These are phyloP conservation scores for Penicillium maclennaniae DNA, from an alignment of 495 filamentous ascomycete genomes.

Conservation along the genomic window DNA sequence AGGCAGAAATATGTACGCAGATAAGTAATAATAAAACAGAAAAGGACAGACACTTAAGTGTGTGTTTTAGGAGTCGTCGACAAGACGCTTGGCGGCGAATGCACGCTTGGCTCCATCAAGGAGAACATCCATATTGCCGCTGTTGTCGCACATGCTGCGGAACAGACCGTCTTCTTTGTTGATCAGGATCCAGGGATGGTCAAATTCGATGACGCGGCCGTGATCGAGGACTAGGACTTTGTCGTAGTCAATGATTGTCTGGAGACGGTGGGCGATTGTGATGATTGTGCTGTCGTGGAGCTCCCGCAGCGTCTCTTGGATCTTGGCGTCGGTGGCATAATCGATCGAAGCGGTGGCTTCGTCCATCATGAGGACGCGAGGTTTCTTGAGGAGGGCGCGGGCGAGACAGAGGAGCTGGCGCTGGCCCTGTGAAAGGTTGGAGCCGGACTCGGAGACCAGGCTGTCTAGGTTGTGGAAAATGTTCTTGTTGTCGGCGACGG, in stretches of 20 bases:
- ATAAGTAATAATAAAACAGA: neutral
- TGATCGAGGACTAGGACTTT: conserved; percentile 97
- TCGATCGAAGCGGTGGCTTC: conserved; percentile 98
- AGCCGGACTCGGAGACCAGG: conserved; percentile 84
- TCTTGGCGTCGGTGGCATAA: conserved; percentile 92
- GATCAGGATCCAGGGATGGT: conserved; percentile 77
- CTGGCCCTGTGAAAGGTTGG: conserved; percentile 96
- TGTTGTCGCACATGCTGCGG: conserved; percentile 91
- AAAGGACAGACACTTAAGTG: neutral
- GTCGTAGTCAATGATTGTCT: conserved; percentile 96
- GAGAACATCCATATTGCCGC: conserved; percentile 75
- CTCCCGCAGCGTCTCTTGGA: conserved; percentile 91
- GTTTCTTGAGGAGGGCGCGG: conserved; percentile 85
- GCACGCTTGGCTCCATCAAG: conserved; percentile 73
- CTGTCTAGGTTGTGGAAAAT: conserved; percentile 85
- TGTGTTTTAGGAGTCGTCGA: conserved; percentile 44
- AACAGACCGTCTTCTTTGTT: conserved; percentile 67
- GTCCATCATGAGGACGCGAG: conserved; percentile 95
- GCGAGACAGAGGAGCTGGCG: conserved; percentile 93
- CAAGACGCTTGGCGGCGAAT: conserved; percentile 51
- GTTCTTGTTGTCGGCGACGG: conserved; percentile 74
- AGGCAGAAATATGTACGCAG: conserved; percentile 4
- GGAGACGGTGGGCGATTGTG: conserved; percentile 95
- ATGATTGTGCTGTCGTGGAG: conserved; percentile 84
- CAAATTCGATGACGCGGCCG: conserved; percentile 82